phyloP scores from a whole-genome alignment of 257 asterid species.

The Lithospermum erythrorhizon region DNA sequence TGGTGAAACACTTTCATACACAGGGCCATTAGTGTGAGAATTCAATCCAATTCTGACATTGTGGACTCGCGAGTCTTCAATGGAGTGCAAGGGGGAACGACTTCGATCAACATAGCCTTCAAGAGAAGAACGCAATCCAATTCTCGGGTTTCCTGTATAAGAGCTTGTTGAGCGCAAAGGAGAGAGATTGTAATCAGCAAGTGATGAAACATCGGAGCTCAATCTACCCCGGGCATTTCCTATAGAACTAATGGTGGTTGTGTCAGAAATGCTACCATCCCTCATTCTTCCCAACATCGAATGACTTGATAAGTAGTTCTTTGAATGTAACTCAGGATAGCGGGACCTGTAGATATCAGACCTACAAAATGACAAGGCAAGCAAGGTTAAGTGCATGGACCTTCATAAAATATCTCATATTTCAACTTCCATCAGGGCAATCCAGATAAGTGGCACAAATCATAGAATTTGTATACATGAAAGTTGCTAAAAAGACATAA shows the following conservation, averaged over 20 bases:
- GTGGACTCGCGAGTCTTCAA: background rate
- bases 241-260: constrained; percentile 14
- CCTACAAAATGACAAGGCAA: constrained; percentile 27
- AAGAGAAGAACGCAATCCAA: constrained; percentile 14
- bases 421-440: background rate
- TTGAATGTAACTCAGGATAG: constrained; percentile 25
- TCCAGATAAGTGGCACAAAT: background rate
- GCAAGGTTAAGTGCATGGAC: background rate
- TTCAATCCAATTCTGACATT: background rate
- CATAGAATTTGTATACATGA: background rate
- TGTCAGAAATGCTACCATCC: constrained; percentile 26
- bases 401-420: background rate
- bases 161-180: constrained; percentile 25
- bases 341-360: constrained; percentile 30
- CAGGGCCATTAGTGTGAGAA: background rate
- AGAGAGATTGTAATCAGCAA: constrained; percentile 11
- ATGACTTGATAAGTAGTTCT: constrained; percentile 27
- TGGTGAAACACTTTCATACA: background rate
- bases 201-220: constrained; percentile 8
- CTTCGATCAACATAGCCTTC: constrained; percentile 9
- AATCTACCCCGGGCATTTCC: constrained; percentile 24
- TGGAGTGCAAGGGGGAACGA: background rate
- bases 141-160: constrained; percentile 21
- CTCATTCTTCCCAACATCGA: constrained; percentile 22
- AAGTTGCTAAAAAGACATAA: background rate